Evolutionary conservation across 345 rosid species (phyloP), one percentile per base, ranked within the genome.

Genomic region (Lumnitzera racemosa): DNA sequence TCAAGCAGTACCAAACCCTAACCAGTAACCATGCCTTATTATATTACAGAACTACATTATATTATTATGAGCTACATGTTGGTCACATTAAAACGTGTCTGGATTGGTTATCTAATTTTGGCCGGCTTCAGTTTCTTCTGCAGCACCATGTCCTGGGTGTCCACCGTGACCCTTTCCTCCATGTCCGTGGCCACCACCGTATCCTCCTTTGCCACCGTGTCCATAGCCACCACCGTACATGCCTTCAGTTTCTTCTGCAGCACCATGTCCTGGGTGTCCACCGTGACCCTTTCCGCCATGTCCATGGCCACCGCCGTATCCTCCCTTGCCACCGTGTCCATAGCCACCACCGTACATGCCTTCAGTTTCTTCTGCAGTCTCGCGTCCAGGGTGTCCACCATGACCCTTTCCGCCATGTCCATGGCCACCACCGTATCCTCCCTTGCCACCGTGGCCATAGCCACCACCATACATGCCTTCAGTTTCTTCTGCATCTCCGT

Each of bases 111-210:
- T 27, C 51, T 55, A 27, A 48, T 56, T 49, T 49, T 56, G 53
- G 13, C 48, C 57, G 13, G 25, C 27, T 43, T 61, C 27, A 15
- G 49, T 63, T 47, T 47, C 63, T 9, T 15, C 56, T 4, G 24
- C 31, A n/a, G 13, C 24, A n/a, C 49, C 57, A 14, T 69, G 68
- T 8, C 64, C 59, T 15, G 54, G 60, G 46, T 55, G 51, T 14
- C 63, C 64, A 14, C 54, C 53, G 2, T 69, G 68, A 2, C 63
- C 49, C 17, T 41, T 13, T 14, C 49, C 49, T 27, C 59, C 67
- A 20, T 63, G 7, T 27, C 31, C 31, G 17, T 61, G 46, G 8
- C 59, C 56, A 3, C 61, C 62, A 3, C 67, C 66, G 0, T 43
- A 12, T 0, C 57, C 57, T 0, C 49, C 56, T 0, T 29, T 48